Base-by-base conservation (phyloP, 1,139 yeast species). In the Tardiomyces blankii region DNA sequence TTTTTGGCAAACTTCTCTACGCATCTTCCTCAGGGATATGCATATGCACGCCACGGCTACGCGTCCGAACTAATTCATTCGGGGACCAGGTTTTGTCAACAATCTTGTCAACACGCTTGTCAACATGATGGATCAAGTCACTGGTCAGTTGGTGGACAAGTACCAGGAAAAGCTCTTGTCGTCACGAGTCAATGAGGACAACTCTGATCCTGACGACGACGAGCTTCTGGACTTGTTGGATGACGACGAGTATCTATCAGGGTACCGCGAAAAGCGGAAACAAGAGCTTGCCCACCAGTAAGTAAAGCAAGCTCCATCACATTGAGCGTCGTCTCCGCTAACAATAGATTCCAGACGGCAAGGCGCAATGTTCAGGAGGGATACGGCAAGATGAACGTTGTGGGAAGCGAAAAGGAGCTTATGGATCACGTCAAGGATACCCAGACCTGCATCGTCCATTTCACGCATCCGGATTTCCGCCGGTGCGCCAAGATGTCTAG, bases 221-320 rank as follows among this genome's bases (percentile, higher is more conserved):
- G 65, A 60, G 19, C 54, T 60, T 33, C 49, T 60, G 40, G 65
- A 61, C 18, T 48, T 82, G 32, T 68, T 95, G 45, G 79, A 35
- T 19, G 80, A 85, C 54, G 85, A 84, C 62, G 75, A 77, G 23
- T 85, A 83, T 51, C 67, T 85, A 50, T 89, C 83, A 61, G 87
- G 82, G 33, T 86, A 86, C 60, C 70, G 96, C 60, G 75, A 79
- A 50, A 65, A 71, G 25, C 94, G 89, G 53, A 74, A 85, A 46
- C 61, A 68, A 11, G 78, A 80, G 44, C 72, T 86, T 67, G 72
- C 76, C 50, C 68, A 49, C 52, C 71, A 58, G 75, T 57, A 40
- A 21, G 60, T 42, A n/a, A 23, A 18, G 18, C 9, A 16, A 35
- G 74, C 60, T 60, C 46, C 45, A 8, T 27, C 11, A 12, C 30